A percentile compares a stretch with the other conserved stretches of the same genome.
Evolutionary conservation across 257 asterid species (phyloP).

Genomic region (Gentiana dahurica): DNA sequence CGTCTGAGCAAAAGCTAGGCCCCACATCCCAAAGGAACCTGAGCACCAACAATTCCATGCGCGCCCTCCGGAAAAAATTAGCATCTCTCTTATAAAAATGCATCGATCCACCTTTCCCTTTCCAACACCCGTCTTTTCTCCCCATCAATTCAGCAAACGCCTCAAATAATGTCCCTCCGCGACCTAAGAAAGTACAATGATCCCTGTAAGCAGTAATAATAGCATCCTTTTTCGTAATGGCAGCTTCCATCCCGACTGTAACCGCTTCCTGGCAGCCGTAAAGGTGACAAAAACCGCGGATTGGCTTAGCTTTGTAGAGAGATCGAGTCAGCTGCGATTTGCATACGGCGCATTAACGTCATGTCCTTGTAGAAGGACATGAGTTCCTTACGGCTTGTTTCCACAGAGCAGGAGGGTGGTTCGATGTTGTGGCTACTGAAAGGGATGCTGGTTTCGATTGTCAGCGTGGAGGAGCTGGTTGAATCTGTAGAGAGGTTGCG

Average conservation of each 20-base stretch:
- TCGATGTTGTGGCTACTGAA: slow-evolving; percentile 83
- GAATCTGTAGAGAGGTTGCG: slow-evolving; percentile 51
- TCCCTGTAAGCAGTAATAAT: slow-evolving; percentile 78
- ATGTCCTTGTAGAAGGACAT: slow-evolving; percentile 68
- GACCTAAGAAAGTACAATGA: slow-evolving; percentile 51
- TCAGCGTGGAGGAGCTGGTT: slow-evolving; percentile 31
- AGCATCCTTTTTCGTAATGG: slow-evolving; percentile 59
- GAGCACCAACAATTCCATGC: slow-evolving; percentile 97
- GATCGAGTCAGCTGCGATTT: slow-evolving; percentile 94
- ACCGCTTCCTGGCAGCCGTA: slow-evolving; percentile 99
- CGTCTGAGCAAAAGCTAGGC: slow-evolving; percentile 74
- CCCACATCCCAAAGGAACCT: slow-evolving; percentile 83
- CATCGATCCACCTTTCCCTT: slow-evolving; percentile 99
- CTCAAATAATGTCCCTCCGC: slow-evolving; percentile 68
- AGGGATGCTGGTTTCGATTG: slow-evolving; percentile 75
- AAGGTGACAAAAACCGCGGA: slow-evolving; percentile 92
- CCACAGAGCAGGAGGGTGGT: slow-evolving; percentile 75
- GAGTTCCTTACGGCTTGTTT: slow-evolving; percentile 54
- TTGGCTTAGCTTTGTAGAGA: slow-evolving; percentile 85
- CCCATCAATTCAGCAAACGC: slow-evolving; percentile 88
- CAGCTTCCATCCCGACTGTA: slow-evolving; percentile 83
- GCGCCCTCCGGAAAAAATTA: slow-evolving; percentile 87
- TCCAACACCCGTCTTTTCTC: slow-evolving; percentile 73
- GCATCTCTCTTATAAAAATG: slow-evolving; percentile 79
- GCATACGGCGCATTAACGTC: slow-evolving; percentile 94